Percentiles rank a stretch among this genome's conserved stretches.
Evolutionary conservation across 805 yeast species (phyloP).

Genomic region (Ogataea salicorniae): DNA sequence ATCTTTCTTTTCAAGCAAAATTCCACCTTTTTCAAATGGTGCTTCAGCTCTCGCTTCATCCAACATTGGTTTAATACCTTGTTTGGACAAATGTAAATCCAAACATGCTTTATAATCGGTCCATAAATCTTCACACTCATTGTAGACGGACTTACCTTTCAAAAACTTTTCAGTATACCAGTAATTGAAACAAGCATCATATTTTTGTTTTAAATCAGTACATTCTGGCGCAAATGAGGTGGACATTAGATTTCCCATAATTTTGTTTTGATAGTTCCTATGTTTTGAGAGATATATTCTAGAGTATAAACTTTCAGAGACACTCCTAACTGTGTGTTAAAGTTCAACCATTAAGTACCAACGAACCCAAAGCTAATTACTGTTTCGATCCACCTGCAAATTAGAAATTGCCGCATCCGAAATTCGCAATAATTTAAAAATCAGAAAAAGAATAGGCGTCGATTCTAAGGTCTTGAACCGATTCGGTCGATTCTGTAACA

Average conservation of each 20-base stretch:
- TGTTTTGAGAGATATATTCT: background rate
- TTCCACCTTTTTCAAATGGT: slow-evolving; percentile 74
- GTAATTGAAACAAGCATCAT: slow-evolving; percentile 88
- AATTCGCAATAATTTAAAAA: too few species aligned
- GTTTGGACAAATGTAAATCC: slow-evolving; percentile 59
- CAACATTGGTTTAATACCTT: slow-evolving; percentile 75
- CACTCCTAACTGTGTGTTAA: background rate
- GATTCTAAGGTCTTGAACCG: background rate
- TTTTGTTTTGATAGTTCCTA: background rate
- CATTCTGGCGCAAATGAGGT: slow-evolving; percentile 97
- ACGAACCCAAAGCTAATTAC: too few species aligned
- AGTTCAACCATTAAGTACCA: too few species aligned
- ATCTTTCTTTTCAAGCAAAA: slow-evolving; percentile 19
- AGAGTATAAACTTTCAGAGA: background rate
- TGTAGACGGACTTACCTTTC: slow-evolving; percentile 55
- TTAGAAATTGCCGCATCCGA: too few species aligned
- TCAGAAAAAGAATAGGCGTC: too few species aligned
- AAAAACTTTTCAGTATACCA: slow-evolving; percentile 92
- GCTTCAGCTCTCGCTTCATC: slow-evolving; percentile 89
- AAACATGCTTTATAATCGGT: slow-evolving; percentile 84
- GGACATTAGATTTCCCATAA: slow-evolving; percentile 70
- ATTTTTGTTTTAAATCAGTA: slow-evolving; percentile 75
- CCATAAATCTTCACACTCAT: slow-evolving; percentile 92
- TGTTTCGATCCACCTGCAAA: too few species aligned
- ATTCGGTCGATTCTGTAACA: background rate